phyloP scores from a whole-genome alignment of 495 filamentous ascomycete species.

The Xylaria cubensis region DNA sequence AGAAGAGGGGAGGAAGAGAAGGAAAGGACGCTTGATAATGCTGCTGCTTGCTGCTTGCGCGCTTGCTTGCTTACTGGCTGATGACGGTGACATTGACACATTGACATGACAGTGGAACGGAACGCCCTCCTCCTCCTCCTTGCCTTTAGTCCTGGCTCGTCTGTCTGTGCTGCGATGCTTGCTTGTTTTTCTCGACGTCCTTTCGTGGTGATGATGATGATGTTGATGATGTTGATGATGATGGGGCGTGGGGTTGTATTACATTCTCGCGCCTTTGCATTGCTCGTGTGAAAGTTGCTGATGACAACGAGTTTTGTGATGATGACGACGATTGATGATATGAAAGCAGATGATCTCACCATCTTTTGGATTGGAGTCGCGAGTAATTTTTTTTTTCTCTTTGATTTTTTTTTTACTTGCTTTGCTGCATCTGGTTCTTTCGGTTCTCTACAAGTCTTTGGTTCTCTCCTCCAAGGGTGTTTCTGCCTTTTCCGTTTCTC shows the following conservation, averaged over 20 bases:
- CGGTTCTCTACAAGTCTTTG: background rate
- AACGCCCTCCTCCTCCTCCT: background rate
- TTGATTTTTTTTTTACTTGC: background rate
- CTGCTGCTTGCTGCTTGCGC: background rate
- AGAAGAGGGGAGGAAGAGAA: background rate
- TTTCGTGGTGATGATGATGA: slow-evolving; percentile 1
- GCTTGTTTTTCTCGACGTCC: slow-evolving; percentile 4
- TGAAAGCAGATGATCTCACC: background rate
- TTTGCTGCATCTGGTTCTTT: slow-evolving; percentile 1
- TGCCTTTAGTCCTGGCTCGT: background rate
- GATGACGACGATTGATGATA: slow-evolving; percentile 13
- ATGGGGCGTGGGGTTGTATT: background rate
- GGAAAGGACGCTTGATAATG: slow-evolving; percentile 25
- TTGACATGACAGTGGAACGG: slow-evolving; percentile 22
- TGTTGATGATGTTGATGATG: background rate
- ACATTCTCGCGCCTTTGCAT: background rate
- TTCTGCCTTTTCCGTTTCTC: background rate
- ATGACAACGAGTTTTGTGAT: slow-evolving; percentile 12
- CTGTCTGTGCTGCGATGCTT: slow-evolving; percentile 12
- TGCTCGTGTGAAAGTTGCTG: background rate
- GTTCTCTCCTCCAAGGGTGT: background rate
- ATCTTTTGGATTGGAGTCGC: background rate
- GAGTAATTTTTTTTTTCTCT: background rate
- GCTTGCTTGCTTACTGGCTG: slow-evolving; percentile 12
- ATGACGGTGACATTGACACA: slow-evolving; percentile 27